Conservation (phyloP, 176 grass and related monocot species). For the Pontederia paniculata region DNA sequence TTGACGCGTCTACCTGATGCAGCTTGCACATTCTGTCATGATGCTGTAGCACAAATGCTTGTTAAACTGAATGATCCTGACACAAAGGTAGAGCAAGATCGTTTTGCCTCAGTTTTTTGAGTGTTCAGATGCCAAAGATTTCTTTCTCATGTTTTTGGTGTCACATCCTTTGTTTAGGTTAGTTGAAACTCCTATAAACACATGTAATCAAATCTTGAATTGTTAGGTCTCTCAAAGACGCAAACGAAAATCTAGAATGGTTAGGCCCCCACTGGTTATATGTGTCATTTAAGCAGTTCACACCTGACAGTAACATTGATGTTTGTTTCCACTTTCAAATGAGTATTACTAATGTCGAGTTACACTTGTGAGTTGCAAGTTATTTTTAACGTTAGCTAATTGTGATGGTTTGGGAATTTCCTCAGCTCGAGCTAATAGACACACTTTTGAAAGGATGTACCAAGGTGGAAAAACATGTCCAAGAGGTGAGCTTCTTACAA, state of each 20-base stretch:
- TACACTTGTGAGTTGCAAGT: not conserved
- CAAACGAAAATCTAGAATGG: too few relatives aligned
- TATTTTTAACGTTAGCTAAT: not conserved
- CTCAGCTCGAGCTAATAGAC: conserved; percentile 54
- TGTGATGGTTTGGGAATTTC: conserved; percentile 8
- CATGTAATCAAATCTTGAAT: too few relatives aligned
- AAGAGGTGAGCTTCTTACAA: conserved; percentile 29
- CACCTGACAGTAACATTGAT: too few relatives aligned
- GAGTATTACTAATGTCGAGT: too few relatives aligned
- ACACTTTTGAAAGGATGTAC: conserved; percentile 65
- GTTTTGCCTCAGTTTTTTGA: not conserved
- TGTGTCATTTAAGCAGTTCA: too few relatives aligned
- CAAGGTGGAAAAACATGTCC: conserved; percentile 44
- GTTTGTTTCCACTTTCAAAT: too few relatives aligned
- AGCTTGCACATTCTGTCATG: conserved; percentile 51
- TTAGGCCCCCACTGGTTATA: too few relatives aligned
- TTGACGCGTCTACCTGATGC: conserved; percentile 30
- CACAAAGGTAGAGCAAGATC: conserved; percentile 27
- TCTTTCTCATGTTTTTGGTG: not conserved
- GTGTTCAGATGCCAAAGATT: not conserved
- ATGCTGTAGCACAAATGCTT: conserved; percentile 38
- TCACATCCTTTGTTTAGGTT: not conserved
- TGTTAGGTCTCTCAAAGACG: too few relatives aligned
- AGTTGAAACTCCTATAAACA: too few relatives aligned
- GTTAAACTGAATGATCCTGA: conserved; percentile 49